A percentile compares a stretch with the other conserved stretches of the same genome.
These are phyloP conservation scores for Pseudogymnoascus sp. DNA, from an alignment of 2,329 filamentous ascomycete genomes.

Conservation along the genomic window DNA sequence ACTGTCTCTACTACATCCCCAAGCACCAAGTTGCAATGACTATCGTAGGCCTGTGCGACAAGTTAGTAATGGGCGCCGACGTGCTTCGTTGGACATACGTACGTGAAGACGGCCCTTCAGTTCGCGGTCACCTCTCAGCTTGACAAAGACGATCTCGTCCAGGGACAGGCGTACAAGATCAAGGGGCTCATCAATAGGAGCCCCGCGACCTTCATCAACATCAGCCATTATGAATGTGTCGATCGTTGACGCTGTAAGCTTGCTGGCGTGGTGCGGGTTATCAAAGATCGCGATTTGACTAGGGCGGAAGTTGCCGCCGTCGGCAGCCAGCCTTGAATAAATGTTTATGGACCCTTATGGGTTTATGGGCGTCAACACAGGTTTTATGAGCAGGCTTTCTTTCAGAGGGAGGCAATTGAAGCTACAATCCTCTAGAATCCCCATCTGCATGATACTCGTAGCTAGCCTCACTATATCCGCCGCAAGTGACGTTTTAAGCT, in stretches of 20 bases:
- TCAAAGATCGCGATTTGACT: slow-evolving; percentile 7
- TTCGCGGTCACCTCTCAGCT: slow-evolving; percentile 90
- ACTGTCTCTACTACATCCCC: slow-evolving; percentile 97
- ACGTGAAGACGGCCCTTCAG: slow-evolving; percentile 93
- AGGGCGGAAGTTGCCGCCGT: neutral
- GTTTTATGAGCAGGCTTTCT: neutral
- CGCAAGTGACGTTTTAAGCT: neutral
- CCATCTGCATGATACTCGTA: neutral
- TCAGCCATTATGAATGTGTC: slow-evolving; percentile 61
- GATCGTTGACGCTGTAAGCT: slow-evolving; percentile 1
- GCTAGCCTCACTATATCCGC: neutral
- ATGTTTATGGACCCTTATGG: neutral
- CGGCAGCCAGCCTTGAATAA: neutral
- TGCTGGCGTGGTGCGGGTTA: slow-evolving; percentile 2
- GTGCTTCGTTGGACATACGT: slow-evolving; percentile 29
- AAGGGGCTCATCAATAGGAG: slow-evolving; percentile 78
- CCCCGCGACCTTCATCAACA: slow-evolving; percentile 58
- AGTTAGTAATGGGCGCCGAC: slow-evolving; percentile 14
- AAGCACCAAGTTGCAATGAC: slow-evolving; percentile 92
- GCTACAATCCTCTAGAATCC: neutral
- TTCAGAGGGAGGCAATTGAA: neutral
- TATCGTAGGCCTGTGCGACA: slow-evolving; percentile 75
- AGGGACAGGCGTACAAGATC: slow-evolving; percentile 91
- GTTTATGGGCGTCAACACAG: neutral
- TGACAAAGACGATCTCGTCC: slow-evolving; percentile 95